These are phyloP conservation scores for Pyricularia sp. DNA, from an alignment of 2,329 filamentous ascomycete species.

Conservation along the genomic window DNA sequence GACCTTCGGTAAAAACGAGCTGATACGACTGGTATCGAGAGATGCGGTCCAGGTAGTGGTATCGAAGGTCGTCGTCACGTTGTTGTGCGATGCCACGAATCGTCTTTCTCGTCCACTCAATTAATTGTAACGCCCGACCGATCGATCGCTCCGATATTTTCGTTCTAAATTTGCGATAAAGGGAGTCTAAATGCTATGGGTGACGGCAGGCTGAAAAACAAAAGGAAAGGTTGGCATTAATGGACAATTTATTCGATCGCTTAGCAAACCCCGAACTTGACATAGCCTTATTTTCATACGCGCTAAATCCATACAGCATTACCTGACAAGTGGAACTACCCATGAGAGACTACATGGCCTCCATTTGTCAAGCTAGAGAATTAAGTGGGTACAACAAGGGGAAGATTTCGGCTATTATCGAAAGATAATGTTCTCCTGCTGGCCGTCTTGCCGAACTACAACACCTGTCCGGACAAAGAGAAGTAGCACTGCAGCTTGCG, in stretches of 20 bases:
- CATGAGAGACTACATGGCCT: neutral
- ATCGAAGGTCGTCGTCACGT: too few relatives aligned
- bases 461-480: neutral
- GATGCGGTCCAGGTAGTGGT: too few relatives aligned
- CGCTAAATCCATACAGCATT: neutral
- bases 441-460: neutral
- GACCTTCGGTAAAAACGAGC: too few relatives aligned
- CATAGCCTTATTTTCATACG: neutral
- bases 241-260: neutral
- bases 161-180: too few relatives aligned
- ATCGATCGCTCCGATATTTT: too few relatives aligned
- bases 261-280: neutral
- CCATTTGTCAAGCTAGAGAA: neutral
- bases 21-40: too few relatives aligned
- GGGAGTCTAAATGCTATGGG: too few relatives aligned
- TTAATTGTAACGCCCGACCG: too few relatives aligned
- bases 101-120: too few relatives aligned
- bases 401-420: neutral
- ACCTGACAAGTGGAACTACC: neutral
- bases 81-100: too few relatives aligned
- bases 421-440: neutral
- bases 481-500: too few relatives aligned
- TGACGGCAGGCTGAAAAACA: neutral
- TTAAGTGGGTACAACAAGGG: neutral
- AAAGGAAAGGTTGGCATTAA: neutral